Evolutionary conservation across 2,329 filamentous ascomycete species (phyloP), one percentile per base, ranked within the genome.

Genomic region (Epichloe elymi): DNA sequence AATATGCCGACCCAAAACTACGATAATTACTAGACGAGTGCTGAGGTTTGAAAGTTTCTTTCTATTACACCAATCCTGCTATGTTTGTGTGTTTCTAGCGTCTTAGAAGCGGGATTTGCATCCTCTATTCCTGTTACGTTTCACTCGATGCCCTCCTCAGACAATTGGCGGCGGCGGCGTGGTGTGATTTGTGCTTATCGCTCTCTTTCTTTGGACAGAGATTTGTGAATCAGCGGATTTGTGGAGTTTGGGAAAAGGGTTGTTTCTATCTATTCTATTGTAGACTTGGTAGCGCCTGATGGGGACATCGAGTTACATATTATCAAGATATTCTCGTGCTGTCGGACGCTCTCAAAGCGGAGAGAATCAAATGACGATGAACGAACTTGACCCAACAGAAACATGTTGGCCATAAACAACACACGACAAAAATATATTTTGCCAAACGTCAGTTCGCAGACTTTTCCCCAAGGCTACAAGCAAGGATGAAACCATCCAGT

Each of bases 1-100:
- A 56, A 63, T 23, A 64, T 70, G 43, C 68, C 69, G 2, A 60
- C 67, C 11, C 70, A 71, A 54, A 58, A 57, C 33, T 69, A 66
- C 48, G 66, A 68, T 35, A 58, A 60, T 44, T 69, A 68, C 54
- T 68, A 66, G 57, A 39, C 19, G 23, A 17, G 7, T 42, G 33
- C n/a, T 47, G 37, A 10, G 19, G n/a, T 35, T 46, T 44, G 11
- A 10, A 23, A 26, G 2, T 41, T 23, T 49, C 3, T 12, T 8
- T 5, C 30, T 38, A 11, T 19, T 19, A 23, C 35, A 19, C 4
- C 12, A 44, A 19, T 48, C n/a, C 20, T 45, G 48, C 11, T 15
- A 43, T 4, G 6, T 37, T 37, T 48, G 20, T 49, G 19, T 37
- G 10, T 49, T 37, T 19, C 11, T 33, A 44, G 20, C 41, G 20